A percentile compares a stretch with the other conserved stretches of the same genome.
Evolutionary conservation across 2,329 filamentous ascomycete genomes (phyloP).

Genomic region (Colletotrichum echinochloae): DNA sequence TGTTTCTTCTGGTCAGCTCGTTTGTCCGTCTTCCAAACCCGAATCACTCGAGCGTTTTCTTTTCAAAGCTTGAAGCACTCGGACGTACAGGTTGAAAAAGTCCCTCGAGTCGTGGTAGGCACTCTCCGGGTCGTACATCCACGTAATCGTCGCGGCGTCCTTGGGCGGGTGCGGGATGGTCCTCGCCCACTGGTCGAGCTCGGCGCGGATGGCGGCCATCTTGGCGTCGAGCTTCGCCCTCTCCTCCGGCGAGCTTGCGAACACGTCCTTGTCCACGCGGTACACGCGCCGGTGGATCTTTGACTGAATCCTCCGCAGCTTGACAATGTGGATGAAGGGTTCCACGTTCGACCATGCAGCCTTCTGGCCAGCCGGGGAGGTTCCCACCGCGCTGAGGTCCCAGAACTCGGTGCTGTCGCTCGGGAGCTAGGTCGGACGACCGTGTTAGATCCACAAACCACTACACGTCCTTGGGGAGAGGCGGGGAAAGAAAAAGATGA

Average conservation of each 20-base stretch:
- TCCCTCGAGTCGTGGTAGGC: slow-evolving; percentile 45
- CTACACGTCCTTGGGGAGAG: too few species aligned
- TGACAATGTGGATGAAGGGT: slow-evolving; percentile 46
- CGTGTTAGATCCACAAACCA: not conserved
- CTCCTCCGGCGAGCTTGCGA: slow-evolving; percentile 18
- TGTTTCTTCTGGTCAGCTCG: not conserved
- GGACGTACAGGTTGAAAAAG: slow-evolving; percentile 45
- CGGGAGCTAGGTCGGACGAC: slow-evolving; percentile 41
- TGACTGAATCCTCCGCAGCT: slow-evolving; percentile 44
- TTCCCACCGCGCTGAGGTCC: slow-evolving; percentile 40
- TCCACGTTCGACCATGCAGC: slow-evolving; percentile 44
- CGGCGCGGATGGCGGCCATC: slow-evolving; percentile 40
- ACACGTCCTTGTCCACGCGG: slow-evolving; percentile 44
- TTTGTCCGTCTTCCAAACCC: too few species aligned
- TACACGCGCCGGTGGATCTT: slow-evolving; percentile 42
- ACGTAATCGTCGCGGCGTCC: slow-evolving; percentile 42
- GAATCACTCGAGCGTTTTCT: too few species aligned
- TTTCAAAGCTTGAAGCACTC: too few species aligned
- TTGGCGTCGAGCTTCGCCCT: slow-evolving; percentile 39
- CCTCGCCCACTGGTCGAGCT: slow-evolving; percentile 43
- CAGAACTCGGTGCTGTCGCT: slow-evolving; percentile 43
- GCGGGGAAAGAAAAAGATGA: too few species aligned
- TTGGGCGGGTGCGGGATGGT: slow-evolving; percentile 43
- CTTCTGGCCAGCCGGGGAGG: not conserved
- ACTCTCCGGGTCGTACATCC: slow-evolving; percentile 48